A percentile compares a stretch with the other conserved stretches of the same genome.
Evolutionary conservation across 768 basidiomycete species (phyloP).

Genomic region (Russula olivacea): DNA sequence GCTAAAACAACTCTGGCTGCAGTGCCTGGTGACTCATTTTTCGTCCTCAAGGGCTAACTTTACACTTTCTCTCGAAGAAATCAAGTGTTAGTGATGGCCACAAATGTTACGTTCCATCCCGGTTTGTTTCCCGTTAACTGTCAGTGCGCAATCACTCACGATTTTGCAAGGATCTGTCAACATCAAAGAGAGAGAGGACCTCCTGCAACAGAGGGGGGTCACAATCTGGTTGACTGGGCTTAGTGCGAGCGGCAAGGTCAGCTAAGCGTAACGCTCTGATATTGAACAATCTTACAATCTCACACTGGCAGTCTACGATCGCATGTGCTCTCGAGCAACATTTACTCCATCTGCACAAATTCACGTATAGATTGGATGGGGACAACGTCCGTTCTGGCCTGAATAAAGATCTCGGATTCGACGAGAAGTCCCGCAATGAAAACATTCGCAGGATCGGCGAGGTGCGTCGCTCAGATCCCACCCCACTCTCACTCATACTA

Average conservation of each 20-base stretch:
- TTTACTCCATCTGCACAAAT: conserved; percentile 78
- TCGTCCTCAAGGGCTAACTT: neutral
- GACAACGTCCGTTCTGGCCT: conserved; percentile 94
- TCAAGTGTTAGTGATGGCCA: conserved; percentile 30
- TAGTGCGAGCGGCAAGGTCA: conserved; percentile 90
- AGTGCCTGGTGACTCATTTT: no score
- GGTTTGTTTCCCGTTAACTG: conserved; percentile 6
- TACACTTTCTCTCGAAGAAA: neutral
- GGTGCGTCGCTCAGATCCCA: conserved; percentile 42
- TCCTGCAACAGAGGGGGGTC: conserved; percentile 11
- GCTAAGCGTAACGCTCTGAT: conserved; percentile 9
- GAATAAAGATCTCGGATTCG: conserved; percentile 95
- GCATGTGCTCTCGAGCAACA: conserved; percentile 96
- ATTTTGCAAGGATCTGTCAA: conserved; percentile 15
- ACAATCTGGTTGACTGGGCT: conserved; percentile 85
- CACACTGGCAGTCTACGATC: conserved; percentile 72
- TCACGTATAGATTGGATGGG: conserved; percentile 89
- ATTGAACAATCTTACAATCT: neutral
- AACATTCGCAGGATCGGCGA: conserved; percentile 97
- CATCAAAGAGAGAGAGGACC: conserved; percentile 10
- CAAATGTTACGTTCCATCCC: conserved; percentile 38
- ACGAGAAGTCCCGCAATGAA: conserved; percentile 85
- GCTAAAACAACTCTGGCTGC: neutral
- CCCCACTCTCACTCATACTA: neutral
- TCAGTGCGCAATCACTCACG: conserved; percentile 4